phyloP scores from a whole-genome alignment of 148 eudicot genomes.

The Diospyros kaki region DNA sequence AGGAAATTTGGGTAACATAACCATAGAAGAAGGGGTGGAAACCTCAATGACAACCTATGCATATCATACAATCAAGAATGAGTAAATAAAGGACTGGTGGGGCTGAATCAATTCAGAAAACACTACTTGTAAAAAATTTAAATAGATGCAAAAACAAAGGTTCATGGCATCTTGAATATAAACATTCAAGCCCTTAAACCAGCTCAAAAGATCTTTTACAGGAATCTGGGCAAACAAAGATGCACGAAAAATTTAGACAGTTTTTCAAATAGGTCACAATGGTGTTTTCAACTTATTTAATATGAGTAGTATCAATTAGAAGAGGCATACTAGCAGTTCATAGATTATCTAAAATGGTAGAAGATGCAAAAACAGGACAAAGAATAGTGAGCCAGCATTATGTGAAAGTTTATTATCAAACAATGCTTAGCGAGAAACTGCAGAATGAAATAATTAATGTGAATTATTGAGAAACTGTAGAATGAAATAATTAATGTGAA shows the following conservation, averaged over 20 bases:
- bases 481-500: no score
- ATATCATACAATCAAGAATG: conserved; percentile 10
- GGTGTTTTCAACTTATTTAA: neutral
- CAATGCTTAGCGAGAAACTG: neutral
- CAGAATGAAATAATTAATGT: neutral
- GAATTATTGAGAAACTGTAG: no score
- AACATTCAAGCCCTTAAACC: neutral
- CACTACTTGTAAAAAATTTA: neutral
- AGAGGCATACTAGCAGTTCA: neutral
- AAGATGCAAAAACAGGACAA: neutral
- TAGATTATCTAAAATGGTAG: neutral
- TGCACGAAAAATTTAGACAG: neutral
- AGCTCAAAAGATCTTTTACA: neutral
- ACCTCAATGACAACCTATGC: conserved; percentile 66
- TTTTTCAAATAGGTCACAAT: neutral
- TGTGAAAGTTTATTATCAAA: neutral
- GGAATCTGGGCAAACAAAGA: neutral
- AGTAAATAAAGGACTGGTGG: neutral
- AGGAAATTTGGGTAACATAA: conserved; percentile 70
- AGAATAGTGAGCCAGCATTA: neutral
- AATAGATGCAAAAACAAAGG: conserved; percentile 9
- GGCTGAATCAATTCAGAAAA: conserved; percentile 1
- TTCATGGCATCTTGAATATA: conserved; percentile 7
- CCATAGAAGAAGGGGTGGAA: conserved; percentile 66
- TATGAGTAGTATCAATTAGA: neutral